These are phyloP conservation scores for Colletotrichum camelliae DNA, from an alignment of 2,329 filamentous ascomycete genomes.

Conservation along the genomic window DNA sequence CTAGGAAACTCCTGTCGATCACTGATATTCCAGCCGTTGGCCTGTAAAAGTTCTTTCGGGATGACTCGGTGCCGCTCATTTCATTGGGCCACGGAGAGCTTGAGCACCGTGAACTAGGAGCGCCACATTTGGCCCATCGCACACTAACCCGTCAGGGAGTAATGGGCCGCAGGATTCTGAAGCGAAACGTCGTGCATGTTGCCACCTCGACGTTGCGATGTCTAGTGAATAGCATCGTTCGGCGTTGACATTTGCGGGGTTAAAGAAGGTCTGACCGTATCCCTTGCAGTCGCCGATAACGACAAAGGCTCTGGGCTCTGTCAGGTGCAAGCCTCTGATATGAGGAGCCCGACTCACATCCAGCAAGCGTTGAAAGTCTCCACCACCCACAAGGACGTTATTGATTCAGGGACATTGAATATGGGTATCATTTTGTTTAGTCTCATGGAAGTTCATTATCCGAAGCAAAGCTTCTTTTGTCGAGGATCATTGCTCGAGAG, in stretches of 20 bases:
- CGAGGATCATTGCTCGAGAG: constrained; percentile 43
- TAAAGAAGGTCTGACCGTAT: neutral
- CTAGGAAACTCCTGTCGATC: neutral
- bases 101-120: neutral
- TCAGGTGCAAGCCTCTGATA: neutral
- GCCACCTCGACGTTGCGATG: neutral
- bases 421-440: constrained; percentile 6
- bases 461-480: constrained; percentile 60
- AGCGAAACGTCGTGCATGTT: neutral
- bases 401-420: neutral
- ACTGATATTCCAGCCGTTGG: neutral
- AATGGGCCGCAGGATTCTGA: neutral
- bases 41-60: neutral
- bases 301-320: neutral
- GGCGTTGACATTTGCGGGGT: neutral
- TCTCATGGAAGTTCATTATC: constrained; percentile 29
- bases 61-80: neutral
- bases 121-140: neutral
- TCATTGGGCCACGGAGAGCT: neutral
- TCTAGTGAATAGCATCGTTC: neutral
- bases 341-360: neutral
- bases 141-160: neutral
- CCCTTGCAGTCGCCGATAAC: neutral
- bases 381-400: neutral
- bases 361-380: neutral